These are phyloP conservation scores for Mycena galericulata DNA, from an alignment of 768 basidiomycete species.

Conservation along the genomic window DNA sequence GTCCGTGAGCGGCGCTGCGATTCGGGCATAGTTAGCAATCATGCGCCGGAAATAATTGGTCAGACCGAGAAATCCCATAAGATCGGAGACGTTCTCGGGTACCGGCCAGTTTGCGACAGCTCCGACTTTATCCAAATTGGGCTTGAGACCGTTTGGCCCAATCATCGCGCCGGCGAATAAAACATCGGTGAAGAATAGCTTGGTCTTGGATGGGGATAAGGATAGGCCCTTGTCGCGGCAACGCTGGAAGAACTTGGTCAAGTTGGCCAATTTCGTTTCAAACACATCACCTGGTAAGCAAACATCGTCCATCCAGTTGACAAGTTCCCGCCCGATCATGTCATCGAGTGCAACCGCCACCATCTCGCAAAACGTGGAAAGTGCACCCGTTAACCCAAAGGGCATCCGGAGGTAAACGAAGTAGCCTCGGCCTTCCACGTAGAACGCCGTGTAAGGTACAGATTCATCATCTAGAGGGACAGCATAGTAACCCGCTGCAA, in stretches of 20 bases:
- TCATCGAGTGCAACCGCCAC: conserved; percentile 41
- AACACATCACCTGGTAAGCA: conserved; percentile 48
- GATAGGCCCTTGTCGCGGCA: conserved; percentile 47
- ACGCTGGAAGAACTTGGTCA: conserved; percentile 43
- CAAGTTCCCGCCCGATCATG: conserved; percentile 41
- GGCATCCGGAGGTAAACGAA: conserved; percentile 51
- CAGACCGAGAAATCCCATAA: conserved; percentile 50
- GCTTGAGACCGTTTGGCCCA: conserved; percentile 47
- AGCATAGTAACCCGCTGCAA: conserved; percentile 48
- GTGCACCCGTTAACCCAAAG: conserved; percentile 54
- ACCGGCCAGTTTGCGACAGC: conserved; percentile 50
- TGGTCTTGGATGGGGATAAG: conserved; percentile 48
- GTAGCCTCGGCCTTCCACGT: conserved; percentile 52
- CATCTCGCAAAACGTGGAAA: conserved; percentile 49
- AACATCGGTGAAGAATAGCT: conserved; percentile 50
- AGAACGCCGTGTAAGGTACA: conserved; percentile 49
- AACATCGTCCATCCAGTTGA: conserved; percentile 55
- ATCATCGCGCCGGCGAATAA: conserved; percentile 51
- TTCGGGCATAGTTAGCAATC: conserved; percentile 47
- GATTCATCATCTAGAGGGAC: conserved; percentile 37
- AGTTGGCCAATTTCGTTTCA: conserved; percentile 39
- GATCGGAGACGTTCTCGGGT: conserved; percentile 43
- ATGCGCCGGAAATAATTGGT: conserved; percentile 48
- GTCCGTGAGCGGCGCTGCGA: conserved; percentile 49
- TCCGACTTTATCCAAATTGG: conserved; percentile 51